Base-by-base conservation (phyloP, 495 filamentous ascomycete genomes). In the Emericellopsis terricola region DNA sequence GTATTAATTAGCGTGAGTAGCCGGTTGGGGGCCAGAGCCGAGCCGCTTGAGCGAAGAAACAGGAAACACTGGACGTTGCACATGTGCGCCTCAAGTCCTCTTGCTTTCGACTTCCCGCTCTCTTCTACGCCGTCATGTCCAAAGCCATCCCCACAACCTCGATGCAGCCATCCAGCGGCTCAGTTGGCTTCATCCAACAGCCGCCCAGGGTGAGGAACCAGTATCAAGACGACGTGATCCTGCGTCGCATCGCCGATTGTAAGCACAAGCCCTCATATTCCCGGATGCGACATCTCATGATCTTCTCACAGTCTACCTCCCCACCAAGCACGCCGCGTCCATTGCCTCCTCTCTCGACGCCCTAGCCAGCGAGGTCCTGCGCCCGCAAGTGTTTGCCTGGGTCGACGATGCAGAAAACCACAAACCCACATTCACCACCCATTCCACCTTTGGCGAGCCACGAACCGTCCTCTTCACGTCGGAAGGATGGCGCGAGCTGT, bases 371-470 rank as follows among this genome's bases (percentile, higher is more conserved):
- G 49, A 57, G n/a, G 62, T 66, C n/a, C 36, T 68, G 11, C 41
- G 52, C 5, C 50, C 46, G 13, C 43, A 55, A 23, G 51, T 72
- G 16, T 55, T 73, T 34, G 42, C 51, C 43, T 65, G 53, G 52
- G 43, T 73, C 15, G 59, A 62, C 7, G 68, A 77, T 47, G 66
- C 73, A 23, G 75, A 80, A 50, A 45, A 39, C 18, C 66, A 74
- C 47, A 55, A 55, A 8, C 75, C 75, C 1, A 63, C 62, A 27
- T 42, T 78, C 28, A 51, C 41, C 31, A 61, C 57, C 26, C 45
- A 57, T 4, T 52, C 65, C 43, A 56, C 60, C 17, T 75, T 69
- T 48, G 68, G 65, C 21, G 51, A 50, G 38, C 58, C 53, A 18
- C 52, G 39, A 4, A 56, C 55, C 29, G 58, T 57, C 24, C 53